A percentile compares a stretch with the other conserved stretches of the same genome.
Evolutionary conservation across 208 protist genomes (phyloP).

Genomic region (Porcisia deanei): DNA sequence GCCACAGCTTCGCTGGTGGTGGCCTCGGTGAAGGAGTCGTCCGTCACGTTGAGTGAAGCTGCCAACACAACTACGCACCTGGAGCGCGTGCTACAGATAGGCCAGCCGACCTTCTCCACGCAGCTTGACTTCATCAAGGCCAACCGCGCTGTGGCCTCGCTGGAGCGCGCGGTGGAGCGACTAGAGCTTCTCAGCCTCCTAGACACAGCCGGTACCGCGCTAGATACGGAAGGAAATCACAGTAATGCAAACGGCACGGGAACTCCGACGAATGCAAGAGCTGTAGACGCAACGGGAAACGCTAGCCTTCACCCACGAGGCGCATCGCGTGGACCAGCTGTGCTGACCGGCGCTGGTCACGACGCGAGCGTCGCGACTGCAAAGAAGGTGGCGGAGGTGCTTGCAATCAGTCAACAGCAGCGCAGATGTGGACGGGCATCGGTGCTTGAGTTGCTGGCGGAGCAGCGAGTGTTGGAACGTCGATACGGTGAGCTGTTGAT

Average conservation of each 20-base stretch:
- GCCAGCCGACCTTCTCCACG: constrained; percentile 45
- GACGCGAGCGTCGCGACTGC: constrained; percentile 15
- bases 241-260: not conserved
- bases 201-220: constrained; percentile 45
- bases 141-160: constrained; percentile 78
- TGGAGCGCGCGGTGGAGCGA: constrained; percentile 90
- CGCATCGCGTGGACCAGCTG: constrained; percentile 21
- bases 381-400: constrained; percentile 24
- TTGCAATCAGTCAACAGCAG: constrained; percentile 32
- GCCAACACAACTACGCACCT: constrained; percentile 7
- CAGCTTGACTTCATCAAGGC: constrained; percentile 61
- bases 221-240: not conserved
- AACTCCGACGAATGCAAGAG: not conserved
- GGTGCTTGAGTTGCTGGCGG: constrained; percentile 75
- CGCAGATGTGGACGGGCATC: constrained; percentile 58
- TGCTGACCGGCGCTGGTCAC: constrained; percentile 4
- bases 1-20: not conserved
- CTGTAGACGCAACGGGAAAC: not conserved
- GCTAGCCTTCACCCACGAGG: constrained; percentile 2
- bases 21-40: not conserved
- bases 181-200: constrained; percentile 86
- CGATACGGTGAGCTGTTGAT: constrained; percentile 84
- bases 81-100: constrained; percentile 36
- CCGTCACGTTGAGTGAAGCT: constrained; percentile 6
- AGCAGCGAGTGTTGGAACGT: constrained; percentile 75